A percentile compares a stretch with the other conserved stretches of the same genome.
Evolutionary conservation across 305 asterid species (phyloP).

Genomic region (Withania somnifera): DNA sequence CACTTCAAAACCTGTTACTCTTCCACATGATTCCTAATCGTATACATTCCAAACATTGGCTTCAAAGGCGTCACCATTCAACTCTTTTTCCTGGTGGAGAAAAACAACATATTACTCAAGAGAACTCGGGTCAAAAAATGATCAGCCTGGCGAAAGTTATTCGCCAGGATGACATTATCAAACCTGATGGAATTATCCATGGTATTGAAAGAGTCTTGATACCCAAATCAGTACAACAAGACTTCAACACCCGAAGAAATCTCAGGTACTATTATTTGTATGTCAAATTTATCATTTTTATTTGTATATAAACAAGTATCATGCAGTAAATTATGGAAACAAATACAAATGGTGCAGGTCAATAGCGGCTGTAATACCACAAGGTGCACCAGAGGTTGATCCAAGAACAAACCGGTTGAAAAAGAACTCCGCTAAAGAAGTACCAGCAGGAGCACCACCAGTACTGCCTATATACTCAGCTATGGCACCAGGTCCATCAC

Average conservation of each 20-base stretch:
- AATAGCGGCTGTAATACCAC: slow-evolving; percentile 67
- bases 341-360: too few relatives aligned
- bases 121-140: too few relatives aligned
- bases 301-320: too few relatives aligned
- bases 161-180: slow-evolving; percentile 49
- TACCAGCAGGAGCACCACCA: slow-evolving; percentile 68
- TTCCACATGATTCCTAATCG: slow-evolving; percentile 76
- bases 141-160: too few relatives aligned
- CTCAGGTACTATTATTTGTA: too few relatives aligned
- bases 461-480: slow-evolving; percentile 62
- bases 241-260: slow-evolving; percentile 68
- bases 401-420: slow-evolving; percentile 70
- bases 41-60: background rate
- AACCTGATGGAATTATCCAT: slow-evolving; percentile 89
- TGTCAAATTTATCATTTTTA: too few relatives aligned
- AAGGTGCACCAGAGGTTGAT: slow-evolving; percentile 92
- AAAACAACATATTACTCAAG: too few relatives aligned
- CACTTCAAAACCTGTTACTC: slow-evolving; percentile 59
- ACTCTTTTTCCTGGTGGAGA: too few relatives aligned
- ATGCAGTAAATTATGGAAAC: too few relatives aligned
- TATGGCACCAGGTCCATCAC: slow-evolving; percentile 82
- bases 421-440: slow-evolving; percentile 30
- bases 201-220: slow-evolving; percentile 65
- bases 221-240: slow-evolving; percentile 77
- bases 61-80: too few relatives aligned